Evolutionary conservation across 2,329 filamentous ascomycete species (phyloP).

Genomic region (Didymella arachidicola): DNA sequence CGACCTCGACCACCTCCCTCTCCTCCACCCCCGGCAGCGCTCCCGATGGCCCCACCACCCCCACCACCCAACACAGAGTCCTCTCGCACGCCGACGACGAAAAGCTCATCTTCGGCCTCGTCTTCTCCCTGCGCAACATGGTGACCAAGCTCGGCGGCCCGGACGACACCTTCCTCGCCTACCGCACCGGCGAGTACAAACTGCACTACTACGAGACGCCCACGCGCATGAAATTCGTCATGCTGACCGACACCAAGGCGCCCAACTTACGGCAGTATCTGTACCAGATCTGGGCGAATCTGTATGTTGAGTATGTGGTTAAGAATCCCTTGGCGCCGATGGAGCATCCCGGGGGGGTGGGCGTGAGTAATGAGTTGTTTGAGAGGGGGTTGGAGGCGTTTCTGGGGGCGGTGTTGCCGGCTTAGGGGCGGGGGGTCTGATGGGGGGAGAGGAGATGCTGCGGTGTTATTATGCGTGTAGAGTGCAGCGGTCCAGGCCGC

Average conservation of each 20-base stretch:
- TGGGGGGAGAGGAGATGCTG: neutral
- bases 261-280: slow-evolving; percentile 92
- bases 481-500: no score
- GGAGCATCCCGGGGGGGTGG: slow-evolving; percentile 67
- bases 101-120: slow-evolving; percentile 95
- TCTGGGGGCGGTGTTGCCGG: slow-evolving; percentile 60
- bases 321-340: slow-evolving; percentile 69
- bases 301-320: slow-evolving; percentile 91
- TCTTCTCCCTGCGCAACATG: slow-evolving; percentile 97
- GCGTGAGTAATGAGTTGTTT: slow-evolving; percentile 71
- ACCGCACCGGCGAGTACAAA: slow-evolving; percentile 93
- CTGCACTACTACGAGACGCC: slow-evolving; percentile 99
- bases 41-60: slow-evolving; percentile 22
- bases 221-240: slow-evolving; percentile 92
- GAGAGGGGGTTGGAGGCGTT: slow-evolving; percentile 77
- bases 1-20: slow-evolving; percentile 58
- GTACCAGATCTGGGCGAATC: slow-evolving; percentile 97
- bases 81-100: slow-evolving; percentile 79
- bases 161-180: slow-evolving; percentile 92
- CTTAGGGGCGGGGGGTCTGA: slow-evolving; percentile 26
- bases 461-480: neutral
- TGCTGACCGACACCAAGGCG: slow-evolving; percentile 90
- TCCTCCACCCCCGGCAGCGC: slow-evolving; percentile 36
- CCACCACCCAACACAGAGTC: slow-evolving; percentile 32
- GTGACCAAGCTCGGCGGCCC: slow-evolving; percentile 91